Evolutionary conservation across 2,329 filamentous ascomycete genomes (phyloP), one percentile per base, ranked within the genome.

Genomic region (Penicillium occitanis): DNA sequence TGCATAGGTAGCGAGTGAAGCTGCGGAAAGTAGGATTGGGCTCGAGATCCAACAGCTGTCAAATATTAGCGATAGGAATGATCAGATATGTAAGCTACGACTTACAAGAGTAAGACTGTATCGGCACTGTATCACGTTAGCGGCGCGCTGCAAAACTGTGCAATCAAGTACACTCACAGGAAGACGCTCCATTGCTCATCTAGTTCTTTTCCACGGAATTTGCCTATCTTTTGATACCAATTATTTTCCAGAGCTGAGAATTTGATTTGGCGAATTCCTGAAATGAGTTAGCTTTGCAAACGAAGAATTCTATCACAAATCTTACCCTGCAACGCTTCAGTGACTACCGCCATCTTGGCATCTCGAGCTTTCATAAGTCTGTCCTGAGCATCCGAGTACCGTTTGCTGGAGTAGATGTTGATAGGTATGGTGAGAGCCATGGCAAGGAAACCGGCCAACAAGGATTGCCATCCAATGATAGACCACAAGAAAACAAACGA

Each of bases 221-320:
- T 76, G 68, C 83, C 77, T 73, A 95, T 91, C 68, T 88, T 90
- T 17, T 83, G 81, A 74, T 92, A 87, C 91, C 91, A 94, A 70
- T 91, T 87, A 22, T 81, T 79, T 75, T 94, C 91, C 1, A 92
- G 78, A 0, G 91, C 91, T 0, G 90, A 90, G 71, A 94, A 93
- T 73, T 95, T 95, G 79, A 95, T 92, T 76, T 95, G 91, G 1
- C 91, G 86, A 69, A 94, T 93, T 7, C 91, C 62, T 64, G 13
- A 14, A 5, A 50, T 8, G 22, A 25, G 42, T 64, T 37, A 64
- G 62, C 25, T 50, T 25, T 19, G 10, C 8, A 40, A 3, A n/a
- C 2, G 7, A 37, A 35, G 4, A 11, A 51, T 5, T 10, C 28
- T 14, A 40, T 5, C 30, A 44, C 19, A 46, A 5, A 6, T 51